These are phyloP conservation scores for Fagopyrum homotropicum DNA, from an alignment of 148 eudicot species.

Conservation along the genomic window DNA sequence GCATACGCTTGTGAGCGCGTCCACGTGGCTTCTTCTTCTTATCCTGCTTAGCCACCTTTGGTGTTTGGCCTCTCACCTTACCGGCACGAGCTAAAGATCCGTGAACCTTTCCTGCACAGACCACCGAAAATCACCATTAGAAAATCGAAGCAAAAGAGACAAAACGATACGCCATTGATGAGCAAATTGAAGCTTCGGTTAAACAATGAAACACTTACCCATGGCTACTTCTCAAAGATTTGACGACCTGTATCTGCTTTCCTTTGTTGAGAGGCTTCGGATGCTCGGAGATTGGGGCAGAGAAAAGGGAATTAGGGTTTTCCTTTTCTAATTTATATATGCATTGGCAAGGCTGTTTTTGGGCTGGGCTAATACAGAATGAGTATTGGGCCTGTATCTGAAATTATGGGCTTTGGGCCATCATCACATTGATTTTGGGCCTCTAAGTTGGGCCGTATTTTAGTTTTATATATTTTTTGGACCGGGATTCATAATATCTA, in stretches of 20 bases:
- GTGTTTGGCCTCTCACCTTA: slow-evolving; percentile 93
- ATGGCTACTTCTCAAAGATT: not conserved
- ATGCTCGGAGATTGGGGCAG: not conserved
- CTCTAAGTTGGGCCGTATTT: not conserved
- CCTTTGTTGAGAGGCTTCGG: not conserved
- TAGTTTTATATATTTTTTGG: too few relatives aligned
- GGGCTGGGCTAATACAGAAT: not conserved
- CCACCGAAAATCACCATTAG: not conserved
- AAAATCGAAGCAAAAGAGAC: not conserved
- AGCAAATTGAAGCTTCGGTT: not conserved
- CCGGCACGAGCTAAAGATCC: slow-evolving; percentile 97
- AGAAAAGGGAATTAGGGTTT: not conserved
- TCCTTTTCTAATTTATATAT: not conserved
- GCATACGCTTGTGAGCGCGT: slow-evolving; percentile 89
- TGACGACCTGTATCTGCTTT: not conserved
- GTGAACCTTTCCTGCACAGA: slow-evolving; percentile 51
- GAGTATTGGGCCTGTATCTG: not conserved
- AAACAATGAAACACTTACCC: not conserved
- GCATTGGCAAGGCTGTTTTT: not conserved
- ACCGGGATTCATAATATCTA: too few relatives aligned
- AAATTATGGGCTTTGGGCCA: too few relatives aligned
- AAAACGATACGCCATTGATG: not conserved
- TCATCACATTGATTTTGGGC: not conserved
- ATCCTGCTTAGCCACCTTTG: slow-evolving; percentile 81
- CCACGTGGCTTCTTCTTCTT: slow-evolving; percentile 97